Conservation (phyloP, 129 eudicot species). For the Flaveria brownii region DNA sequence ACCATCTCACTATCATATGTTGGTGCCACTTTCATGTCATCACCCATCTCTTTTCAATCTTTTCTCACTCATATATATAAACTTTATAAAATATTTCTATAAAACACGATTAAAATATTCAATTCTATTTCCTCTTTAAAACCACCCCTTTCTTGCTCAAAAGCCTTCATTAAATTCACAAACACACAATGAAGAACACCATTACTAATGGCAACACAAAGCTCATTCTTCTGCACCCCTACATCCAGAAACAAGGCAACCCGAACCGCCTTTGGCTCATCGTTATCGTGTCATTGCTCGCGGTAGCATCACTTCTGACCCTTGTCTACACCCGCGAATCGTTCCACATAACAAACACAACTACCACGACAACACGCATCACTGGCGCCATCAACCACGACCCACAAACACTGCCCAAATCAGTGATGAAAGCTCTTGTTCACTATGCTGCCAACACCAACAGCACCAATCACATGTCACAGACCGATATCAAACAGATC, state of each 20-base stretch:
- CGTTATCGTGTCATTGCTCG: constrained; percentile 64
- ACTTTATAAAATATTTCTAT: background rate
- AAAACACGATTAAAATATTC: background rate
- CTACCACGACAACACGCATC: constrained; percentile 27
- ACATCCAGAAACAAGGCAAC: constrained; percentile 86
- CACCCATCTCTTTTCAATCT: constrained; percentile 7
- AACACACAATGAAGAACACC: constrained; percentile 56
- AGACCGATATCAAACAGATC: constrained; percentile 65
- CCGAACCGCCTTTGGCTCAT: constrained; percentile 79
- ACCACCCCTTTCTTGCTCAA: constrained; percentile 24
- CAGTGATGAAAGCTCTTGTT: constrained; percentile 68
- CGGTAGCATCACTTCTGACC: constrained; percentile 69
- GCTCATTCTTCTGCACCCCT: constrained; percentile 92
- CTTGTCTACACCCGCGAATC: constrained; percentile 82
- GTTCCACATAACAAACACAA: constrained; percentile 40
- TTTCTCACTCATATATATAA: background rate
- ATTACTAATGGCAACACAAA: constrained; percentile 67
- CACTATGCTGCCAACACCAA: constrained; percentile 82
- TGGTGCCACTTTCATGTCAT: constrained; percentile 40
- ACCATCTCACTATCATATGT: constrained; percentile 35
- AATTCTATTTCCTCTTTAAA: constrained; percentile 32
- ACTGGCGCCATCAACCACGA: constrained; percentile 23
- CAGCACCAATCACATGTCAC: constrained; percentile 63
- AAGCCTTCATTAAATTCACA: constrained; percentile 10
- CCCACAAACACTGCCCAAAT: constrained; percentile 51